A percentile compares a stretch with the other conserved stretches of the same genome.
Conservation (phyloP, 441 rosid species). For the Erysimum cheiri region DNA sequence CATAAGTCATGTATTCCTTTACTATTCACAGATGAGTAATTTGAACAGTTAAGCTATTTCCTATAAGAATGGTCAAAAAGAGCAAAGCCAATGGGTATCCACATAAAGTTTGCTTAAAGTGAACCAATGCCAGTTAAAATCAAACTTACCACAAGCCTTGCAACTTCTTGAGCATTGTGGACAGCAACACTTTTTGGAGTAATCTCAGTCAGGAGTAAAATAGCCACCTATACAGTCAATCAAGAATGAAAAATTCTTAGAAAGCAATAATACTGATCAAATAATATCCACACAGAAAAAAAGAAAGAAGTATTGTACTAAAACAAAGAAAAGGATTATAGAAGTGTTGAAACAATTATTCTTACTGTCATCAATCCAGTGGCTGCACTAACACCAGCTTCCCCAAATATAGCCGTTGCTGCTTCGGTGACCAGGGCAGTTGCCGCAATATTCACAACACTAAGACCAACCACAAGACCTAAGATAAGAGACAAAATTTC, state of each 20-base stretch:
- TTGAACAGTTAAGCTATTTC: slow-evolving; percentile 35
- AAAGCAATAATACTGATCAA: slow-evolving; percentile 10
- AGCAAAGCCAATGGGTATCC: slow-evolving; percentile 5
- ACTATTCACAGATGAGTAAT: slow-evolving; percentile 12
- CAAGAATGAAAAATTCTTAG: neutral
- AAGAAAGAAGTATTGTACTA: neutral
- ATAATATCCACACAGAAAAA: slow-evolving; percentile 23
- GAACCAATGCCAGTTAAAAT: slow-evolving; percentile 23
- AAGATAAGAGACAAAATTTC: slow-evolving; percentile 47
- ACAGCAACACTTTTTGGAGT: slow-evolving; percentile 99
- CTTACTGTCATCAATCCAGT: slow-evolving; percentile 99
- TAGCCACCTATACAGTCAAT: slow-evolving; percentile 70
- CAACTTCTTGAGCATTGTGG: slow-evolving; percentile 95
- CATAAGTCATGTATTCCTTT: slow-evolving; percentile 42
- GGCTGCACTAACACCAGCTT: slow-evolving; percentile 99
- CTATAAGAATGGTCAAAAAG: slow-evolving; percentile 17
- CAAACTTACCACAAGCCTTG: slow-evolving; percentile 88
- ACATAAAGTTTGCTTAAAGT: slow-evolving; percentile 24
- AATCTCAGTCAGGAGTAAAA: slow-evolving; percentile 94
- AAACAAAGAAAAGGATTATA: neutral
- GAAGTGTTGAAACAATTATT: slow-evolving; percentile 23
- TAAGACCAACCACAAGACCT: slow-evolving; percentile 49
- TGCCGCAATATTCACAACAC: slow-evolving; percentile 99
- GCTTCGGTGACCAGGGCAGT: slow-evolving; percentile 99
- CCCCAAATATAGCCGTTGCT: slow-evolving; percentile 98